Percentiles rank a stretch among this genome's conserved stretches.
phyloP scores from a whole-genome alignment of 1,139 yeast genomes.

The Blastobotrys illinoisensis region DNA sequence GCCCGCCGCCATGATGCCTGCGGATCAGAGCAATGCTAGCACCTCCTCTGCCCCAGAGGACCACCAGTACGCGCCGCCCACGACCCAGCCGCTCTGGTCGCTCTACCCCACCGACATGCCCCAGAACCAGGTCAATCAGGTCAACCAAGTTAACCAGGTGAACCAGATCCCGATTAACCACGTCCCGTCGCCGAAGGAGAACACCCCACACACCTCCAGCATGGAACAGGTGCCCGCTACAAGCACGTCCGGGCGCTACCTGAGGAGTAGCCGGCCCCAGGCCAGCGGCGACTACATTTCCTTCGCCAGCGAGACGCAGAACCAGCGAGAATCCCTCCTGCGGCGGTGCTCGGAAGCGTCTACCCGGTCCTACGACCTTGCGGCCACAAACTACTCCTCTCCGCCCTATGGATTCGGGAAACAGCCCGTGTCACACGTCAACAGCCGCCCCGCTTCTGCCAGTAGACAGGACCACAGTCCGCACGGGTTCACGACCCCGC shows the following conservation, averaged over 20 bases:
- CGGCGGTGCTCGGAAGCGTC: conserved; percentile 15
- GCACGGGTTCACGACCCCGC: background rate
- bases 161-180: conserved; percentile 9
- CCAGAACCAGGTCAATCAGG: conserved; percentile 3
- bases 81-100: conserved; percentile 21
- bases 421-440: background rate
- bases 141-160: too few relatives aligned
- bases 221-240: background rate
- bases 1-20: background rate
- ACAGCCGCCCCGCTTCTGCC: background rate
- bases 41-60: background rate
- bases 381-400: conserved; percentile 7
- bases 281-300: conserved; percentile 16
- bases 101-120: conserved; percentile 14
- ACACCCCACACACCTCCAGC: background rate
- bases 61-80: background rate
- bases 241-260: background rate
- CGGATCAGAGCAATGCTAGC: background rate
- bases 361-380: conserved; percentile 7
- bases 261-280: conserved; percentile 6
- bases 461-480: background rate
- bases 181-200: conserved; percentile 11
- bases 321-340: conserved; percentile 22
- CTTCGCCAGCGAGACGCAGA: conserved; percentile 25
- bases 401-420: background rate